A percentile compares a stretch with the other conserved stretches of the same genome.
These are phyloP conservation scores for Apiotrichum porosum DNA, from an alignment of 1,284 basidiomycete genomes.

Conservation along the genomic window DNA sequence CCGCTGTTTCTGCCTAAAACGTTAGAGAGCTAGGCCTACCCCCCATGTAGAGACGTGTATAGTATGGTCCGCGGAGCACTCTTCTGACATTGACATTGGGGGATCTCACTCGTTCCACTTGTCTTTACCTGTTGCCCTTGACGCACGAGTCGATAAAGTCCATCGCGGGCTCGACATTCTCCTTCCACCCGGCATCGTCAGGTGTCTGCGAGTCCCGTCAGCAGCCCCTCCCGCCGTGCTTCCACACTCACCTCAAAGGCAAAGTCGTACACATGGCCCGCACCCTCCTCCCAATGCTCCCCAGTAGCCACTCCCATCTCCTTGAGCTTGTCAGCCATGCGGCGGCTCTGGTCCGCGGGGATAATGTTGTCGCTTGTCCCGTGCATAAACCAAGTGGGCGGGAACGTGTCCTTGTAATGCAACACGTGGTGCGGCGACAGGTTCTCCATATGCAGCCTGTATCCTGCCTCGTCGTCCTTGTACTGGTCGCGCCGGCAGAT, in stretches of 20 bases:
- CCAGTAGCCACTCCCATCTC: conserved; percentile 9
- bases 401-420: background rate
- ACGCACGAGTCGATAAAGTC: conserved; percentile 26
- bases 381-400: conserved; percentile 29
- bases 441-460: background rate
- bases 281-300: conserved; percentile 5
- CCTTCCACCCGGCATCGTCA: conserved; percentile 22
- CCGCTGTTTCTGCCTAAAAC: no score
- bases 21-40: no score
- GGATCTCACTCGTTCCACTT: no score
- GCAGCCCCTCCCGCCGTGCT: background rate
- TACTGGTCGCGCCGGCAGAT: conserved; percentile 18
- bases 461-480: conserved; percentile 2
- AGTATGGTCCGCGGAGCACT: background rate
- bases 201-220: conserved; percentile 12
- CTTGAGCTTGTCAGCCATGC: conserved; percentile 17
- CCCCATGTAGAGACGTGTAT: conserved; percentile 4
- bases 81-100: background rate
- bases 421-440: background rate
- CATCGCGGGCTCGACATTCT: conserved; percentile 22
- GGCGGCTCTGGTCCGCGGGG: conserved; percentile 16
- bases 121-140: background rate
- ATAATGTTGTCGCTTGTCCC: conserved; percentile 23
- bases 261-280: conserved; percentile 8
- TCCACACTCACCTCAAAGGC: conserved; percentile 20